phyloP scores from a whole-genome alignment of 1,284 basidiomycete species.

The Polyporus tsugae region DNA sequence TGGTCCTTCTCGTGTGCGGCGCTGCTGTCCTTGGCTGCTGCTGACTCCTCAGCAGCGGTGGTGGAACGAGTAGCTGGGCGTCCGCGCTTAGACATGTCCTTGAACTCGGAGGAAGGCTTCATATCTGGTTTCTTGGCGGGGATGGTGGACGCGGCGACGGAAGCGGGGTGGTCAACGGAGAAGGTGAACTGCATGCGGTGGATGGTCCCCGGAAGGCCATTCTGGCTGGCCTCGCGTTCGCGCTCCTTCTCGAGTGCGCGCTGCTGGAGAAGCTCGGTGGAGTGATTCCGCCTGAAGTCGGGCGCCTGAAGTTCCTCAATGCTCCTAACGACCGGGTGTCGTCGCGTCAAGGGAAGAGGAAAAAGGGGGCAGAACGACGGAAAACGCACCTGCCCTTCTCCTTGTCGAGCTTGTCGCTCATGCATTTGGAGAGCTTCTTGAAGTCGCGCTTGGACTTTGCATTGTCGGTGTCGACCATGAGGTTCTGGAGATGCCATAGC shows the following conservation, averaged over 20 bases:
- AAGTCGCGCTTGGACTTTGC: conserved; percentile 87
- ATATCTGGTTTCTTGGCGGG: conserved; percentile 70
- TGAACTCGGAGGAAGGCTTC: conserved; percentile 73
- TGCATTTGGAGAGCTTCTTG: conserved; percentile 82
- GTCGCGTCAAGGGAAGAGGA: conserved; percentile 18
- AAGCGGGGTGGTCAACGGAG: conserved; percentile 74
- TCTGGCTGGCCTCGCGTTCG: conserved; percentile 72
- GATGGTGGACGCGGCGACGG: conserved; percentile 51
- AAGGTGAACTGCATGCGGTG: conserved; percentile 89
- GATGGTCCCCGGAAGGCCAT: conserved; percentile 70
- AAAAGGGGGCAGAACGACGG: not conserved
- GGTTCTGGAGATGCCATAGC: conserved; percentile 86
- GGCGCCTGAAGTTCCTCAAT: conserved; percentile 84
- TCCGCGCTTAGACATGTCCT: conserved; percentile 54
- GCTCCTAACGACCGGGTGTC: conserved; percentile 52
- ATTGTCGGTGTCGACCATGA: conserved; percentile 88
- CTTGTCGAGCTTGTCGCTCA: conserved; percentile 88
- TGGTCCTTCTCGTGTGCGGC: conserved; percentile 41
- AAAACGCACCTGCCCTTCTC: conserved; percentile 79
- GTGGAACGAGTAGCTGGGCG: conserved; percentile 47
- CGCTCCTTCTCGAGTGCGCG: conserved; percentile 83
- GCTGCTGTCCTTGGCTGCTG: conserved; percentile 23
- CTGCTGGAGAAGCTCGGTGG: conserved; percentile 78
- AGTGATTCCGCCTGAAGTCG: conserved; percentile 76
- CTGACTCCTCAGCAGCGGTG: conserved; percentile 43